A percentile compares a stretch with the other conserved stretches of the same genome.
phyloP scores from a whole-genome alignment of 352 stramenopile species.

The Thalassiosira mediterranea region DNA sequence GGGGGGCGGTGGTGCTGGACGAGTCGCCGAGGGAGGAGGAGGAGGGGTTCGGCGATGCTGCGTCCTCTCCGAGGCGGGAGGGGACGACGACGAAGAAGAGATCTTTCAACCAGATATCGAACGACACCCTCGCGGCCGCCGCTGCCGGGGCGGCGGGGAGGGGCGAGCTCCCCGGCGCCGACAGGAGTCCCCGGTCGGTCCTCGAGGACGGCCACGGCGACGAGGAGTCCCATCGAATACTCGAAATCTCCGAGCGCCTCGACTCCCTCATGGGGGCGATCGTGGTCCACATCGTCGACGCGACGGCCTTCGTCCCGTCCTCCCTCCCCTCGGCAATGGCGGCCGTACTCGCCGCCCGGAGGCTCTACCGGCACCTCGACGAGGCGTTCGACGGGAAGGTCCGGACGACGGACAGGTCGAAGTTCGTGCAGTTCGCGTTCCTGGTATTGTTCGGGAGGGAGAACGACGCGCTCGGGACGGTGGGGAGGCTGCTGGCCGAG shows the following conservation, averaged over 20 bases:
- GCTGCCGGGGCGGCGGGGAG: slow-evolving; percentile 9
- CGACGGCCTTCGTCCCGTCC: slow-evolving; percentile 24
- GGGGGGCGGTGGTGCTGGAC: slow-evolving; percentile 77
- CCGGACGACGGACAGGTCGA: slow-evolving; percentile 80
- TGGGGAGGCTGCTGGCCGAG: slow-evolving; percentile 35
- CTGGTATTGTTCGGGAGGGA: slow-evolving; percentile 78
- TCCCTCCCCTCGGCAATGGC: slow-evolving; percentile 34
- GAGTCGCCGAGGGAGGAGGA: slow-evolving; percentile 25
- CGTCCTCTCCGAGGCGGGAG: background rate
- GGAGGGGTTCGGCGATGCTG: background rate
- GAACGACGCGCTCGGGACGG: slow-evolving; percentile 35
- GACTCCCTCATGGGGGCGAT: slow-evolving; percentile 81
- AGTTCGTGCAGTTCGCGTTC: slow-evolving; percentile 84
- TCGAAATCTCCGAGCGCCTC: slow-evolving; percentile 64
- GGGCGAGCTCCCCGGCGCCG: too few species aligned
- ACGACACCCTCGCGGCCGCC: background rate
- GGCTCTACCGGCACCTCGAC: slow-evolving; percentile 44
- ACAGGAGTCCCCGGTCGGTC: too few species aligned
- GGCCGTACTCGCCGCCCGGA: slow-evolving; percentile 36
- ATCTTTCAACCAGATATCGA: slow-evolving; percentile 29
- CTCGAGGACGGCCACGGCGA: slow-evolving; percentile 3
- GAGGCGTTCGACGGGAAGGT: slow-evolving; percentile 75
- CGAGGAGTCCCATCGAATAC: slow-evolving; percentile 86
- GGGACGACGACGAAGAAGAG: slow-evolving; percentile 15
- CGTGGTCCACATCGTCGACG: slow-evolving; percentile 66